Evolutionary conservation across 176 grass and related monocot genomes (phyloP).

Genomic region (Hyparrhenia diplandra): DNA sequence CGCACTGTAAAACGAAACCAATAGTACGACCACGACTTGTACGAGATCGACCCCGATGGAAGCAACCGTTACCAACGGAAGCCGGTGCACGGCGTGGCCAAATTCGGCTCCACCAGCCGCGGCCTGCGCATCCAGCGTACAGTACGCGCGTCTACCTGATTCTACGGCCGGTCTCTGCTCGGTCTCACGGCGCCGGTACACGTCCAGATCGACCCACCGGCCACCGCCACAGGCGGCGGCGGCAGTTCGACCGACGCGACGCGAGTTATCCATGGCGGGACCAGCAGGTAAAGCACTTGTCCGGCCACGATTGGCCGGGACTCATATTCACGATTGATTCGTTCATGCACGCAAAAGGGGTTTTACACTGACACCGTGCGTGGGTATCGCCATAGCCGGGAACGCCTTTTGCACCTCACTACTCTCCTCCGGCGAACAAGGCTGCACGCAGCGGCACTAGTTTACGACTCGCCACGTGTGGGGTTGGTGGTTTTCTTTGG

Average conservation of each 20-base stretch:
- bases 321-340: neutral
- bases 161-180: neutral
- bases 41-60: too few relatives aligned
- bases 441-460: neutral
- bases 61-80: too few relatives aligned
- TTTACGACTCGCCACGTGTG: constrained; percentile 30
- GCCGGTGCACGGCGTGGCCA: neutral
- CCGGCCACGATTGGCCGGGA: neutral
- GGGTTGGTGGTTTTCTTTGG: neutral
- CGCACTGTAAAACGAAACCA: too few relatives aligned
- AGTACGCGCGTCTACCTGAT: neutral
- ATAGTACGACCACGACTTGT: too few relatives aligned
- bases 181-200: neutral
- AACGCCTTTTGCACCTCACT: too few relatives aligned
- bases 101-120: neutral
- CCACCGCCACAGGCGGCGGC: neutral
- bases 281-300: neutral
- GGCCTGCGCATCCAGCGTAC: too few relatives aligned
- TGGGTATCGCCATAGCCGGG: neutral
- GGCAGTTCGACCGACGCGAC: neutral
- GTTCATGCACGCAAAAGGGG: neutral
- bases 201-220: neutral
- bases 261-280: neutral
- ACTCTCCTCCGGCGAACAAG: neutral
- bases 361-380: neutral